A percentile compares a stretch with the other conserved stretches of the same genome.
These are phyloP conservation scores for Daedaleopsis nitida DNA, from an alignment of 768 basidiomycete species.

Conservation along the genomic window DNA sequence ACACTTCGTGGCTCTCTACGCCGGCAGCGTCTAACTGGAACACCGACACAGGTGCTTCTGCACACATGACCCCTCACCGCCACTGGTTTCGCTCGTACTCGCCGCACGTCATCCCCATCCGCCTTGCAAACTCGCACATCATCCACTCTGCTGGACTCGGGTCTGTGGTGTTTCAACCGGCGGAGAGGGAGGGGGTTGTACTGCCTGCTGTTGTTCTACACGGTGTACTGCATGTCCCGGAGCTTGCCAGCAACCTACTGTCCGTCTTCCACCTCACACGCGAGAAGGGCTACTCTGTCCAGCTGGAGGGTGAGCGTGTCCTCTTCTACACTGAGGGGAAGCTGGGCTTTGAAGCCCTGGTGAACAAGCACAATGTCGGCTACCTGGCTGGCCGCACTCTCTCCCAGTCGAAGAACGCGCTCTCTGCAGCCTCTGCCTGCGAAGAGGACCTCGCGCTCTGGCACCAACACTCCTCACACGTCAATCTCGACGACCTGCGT, in stretches of 20 bases:
- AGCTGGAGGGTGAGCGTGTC: conserved; percentile 1
- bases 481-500: conserved; percentile 25
- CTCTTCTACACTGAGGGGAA: conserved; percentile 11
- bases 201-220: conserved; percentile 4
- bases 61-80: conserved; percentile 16
- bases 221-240: conserved; percentile 9
- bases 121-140: conserved; percentile 1
- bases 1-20: conserved; percentile 1
- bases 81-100: conserved; percentile 6
- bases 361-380: conserved; percentile 26
- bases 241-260: conserved; percentile 10
- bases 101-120: background rate
- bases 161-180: conserved; percentile 23
- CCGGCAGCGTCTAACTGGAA: conserved; percentile 11
- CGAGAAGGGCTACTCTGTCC: conserved; percentile 4
- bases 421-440: conserved; percentile 21
- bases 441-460: conserved; percentile 28
- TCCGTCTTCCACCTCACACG: conserved; percentile 10
- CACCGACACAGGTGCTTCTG: conserved; percentile 17
- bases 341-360: conserved; percentile 21
- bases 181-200: conserved; percentile 1
- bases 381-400: conserved; percentile 27
- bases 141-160: background rate
- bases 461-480: conserved; percentile 30
- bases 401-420: conserved; percentile 1